Base-by-base conservation (phyloP, 2,329 filamentous ascomycete species). In the Beauveria sp. region DNA sequence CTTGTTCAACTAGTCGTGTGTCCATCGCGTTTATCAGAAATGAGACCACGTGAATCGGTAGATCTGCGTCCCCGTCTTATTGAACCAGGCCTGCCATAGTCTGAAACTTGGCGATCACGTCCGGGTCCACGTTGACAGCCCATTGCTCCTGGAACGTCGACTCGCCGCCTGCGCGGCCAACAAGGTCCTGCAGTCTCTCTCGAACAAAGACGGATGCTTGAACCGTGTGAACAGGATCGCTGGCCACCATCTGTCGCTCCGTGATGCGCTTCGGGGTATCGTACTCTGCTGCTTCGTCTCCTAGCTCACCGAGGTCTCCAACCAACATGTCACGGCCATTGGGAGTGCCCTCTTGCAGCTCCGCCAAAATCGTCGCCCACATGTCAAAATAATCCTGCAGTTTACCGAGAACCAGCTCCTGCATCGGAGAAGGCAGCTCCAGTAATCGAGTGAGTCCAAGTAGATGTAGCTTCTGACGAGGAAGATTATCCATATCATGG, bases 311-410 rank as follows among this genome's bases (percentile, higher is more conserved):
- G 7, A 70, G 64, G 2, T 74, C 70, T 75, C 47, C 47, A 14
- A 85, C 76, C n/a, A 84, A 73, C 58, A 74, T 77, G 68, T 86
- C 84, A 1, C 73, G 71, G 2, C 74, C 78, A 52, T 80, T 78
- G 28, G 79, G 77, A 46, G 79, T 77, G 26, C 84, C 84, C 51
- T 87, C 85, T 57, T 86, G 78, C 55, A 92, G 74, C 67, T 91
- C 87, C 1, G 75, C 75, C 34, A 92, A 76, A 1, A 90, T 81
- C 64, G 82, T 84, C 2, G 87, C 89, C 90, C 90, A 94, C 75
- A 92, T 81, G 1, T 80, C 80, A 67, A 94, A 85, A 67, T 90
- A 85, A 67, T 87, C 87, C 71, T 94, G 90, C 60, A 94, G 76
- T 43, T 79, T 81, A 2, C 72, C 69, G 5, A 91, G 73, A 2